Base-by-base conservation (phyloP, 305 asterid species). In the Solanum hybrid region DNA sequence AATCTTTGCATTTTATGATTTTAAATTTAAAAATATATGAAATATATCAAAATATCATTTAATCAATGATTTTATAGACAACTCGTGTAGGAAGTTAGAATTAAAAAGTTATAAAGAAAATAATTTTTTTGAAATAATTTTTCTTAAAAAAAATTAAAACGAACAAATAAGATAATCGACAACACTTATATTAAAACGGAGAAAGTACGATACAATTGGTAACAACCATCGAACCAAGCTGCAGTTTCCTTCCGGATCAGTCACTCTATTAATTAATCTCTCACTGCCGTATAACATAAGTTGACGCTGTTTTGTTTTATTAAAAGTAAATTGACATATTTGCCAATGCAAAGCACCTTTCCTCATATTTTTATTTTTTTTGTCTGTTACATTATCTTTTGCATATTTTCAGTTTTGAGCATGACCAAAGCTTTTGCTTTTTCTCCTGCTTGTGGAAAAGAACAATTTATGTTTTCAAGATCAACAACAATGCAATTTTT, bases 271-370 rank as follows among this genome's bases (percentile, higher is more conserved):
- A 41, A 22, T 11, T 29, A 24, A 24, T 10, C 29, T 87, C 15
- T 87, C 29, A 68, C 7, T 84, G 88, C 88, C 75, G 88, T 84
- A 84, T 84, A 51, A 17, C n/a, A 29, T 33, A 84, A 84, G 88
- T 84, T 84, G 75, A 84, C 75, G 88, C 38, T 51, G 88, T 6
- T 27, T 41, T 41, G 41, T 82, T 82, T 45, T 51, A 83, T 17
- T 51, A 70, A 29, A 45, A 36, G 11, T 4, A 29, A 3, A 84
- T 5, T 84, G 88, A 84, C 88, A 7, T 5, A 51, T 45, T 51
- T 84, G 75, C 41, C 76, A 20, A 76, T 84, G 29, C 88, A 45
- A 84, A 84, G 88, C 12, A 45, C 39, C 75, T 84, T 82, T 20
- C 0, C 39, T 45, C 20, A 14, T 4, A 1, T 15, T 51, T 45